Evolutionary conservation across 2,329 filamentous ascomycete species (phyloP), one percentile per base, ranked within the genome.

Genomic region (Domatiomyces catenatus): DNA sequence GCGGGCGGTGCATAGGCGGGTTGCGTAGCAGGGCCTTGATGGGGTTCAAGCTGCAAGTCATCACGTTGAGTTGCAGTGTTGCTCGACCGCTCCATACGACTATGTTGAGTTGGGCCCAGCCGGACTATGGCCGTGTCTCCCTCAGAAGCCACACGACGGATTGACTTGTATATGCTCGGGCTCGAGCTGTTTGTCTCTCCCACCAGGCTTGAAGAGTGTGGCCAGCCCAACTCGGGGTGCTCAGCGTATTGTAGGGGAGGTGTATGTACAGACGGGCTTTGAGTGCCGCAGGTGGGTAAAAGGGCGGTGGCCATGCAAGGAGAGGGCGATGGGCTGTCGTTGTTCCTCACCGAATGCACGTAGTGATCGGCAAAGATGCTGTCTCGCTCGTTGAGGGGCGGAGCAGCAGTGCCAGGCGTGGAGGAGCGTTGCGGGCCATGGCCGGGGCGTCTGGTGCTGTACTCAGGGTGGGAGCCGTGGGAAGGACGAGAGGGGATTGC

Each of bases 351-450:
- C 49, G 72, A 70, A 52, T 70, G 68, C 1, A 74, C 65, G 62
- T 80, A 81, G 56, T 77, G 76, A 32, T 77, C 80, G 48, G 77
- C 76, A 60, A 80, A 80, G 62, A 81, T 80, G 64, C 73, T 77
- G 63, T 81, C 77, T 59, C 77, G 67, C 63, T 81, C 77, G 22
- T 75, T 77, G 55, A 80, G 67, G 64, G 76, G 76, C 46, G 76
- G 75, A 26, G 61, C 63, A 47, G 67, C 59, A 15, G 58, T 50
- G 43, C 53, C 55, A 53, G 54, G 56, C 32, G 53, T 51, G 32
- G 53, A 46, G 48, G 58, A 46, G 43, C 56, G 44, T 17, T 43
- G 48, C 26, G 53, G 39, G n/a, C 52, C 55, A 50, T 54, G 44
- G 36, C 46, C 42, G 22, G 52, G 44, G 36, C 49, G 32, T 49